A percentile compares a stretch with the other conserved stretches of the same genome.
Evolutionary conservation across 129 eudicot species (phyloP).

Genomic region (Flaveria robusta): DNA sequence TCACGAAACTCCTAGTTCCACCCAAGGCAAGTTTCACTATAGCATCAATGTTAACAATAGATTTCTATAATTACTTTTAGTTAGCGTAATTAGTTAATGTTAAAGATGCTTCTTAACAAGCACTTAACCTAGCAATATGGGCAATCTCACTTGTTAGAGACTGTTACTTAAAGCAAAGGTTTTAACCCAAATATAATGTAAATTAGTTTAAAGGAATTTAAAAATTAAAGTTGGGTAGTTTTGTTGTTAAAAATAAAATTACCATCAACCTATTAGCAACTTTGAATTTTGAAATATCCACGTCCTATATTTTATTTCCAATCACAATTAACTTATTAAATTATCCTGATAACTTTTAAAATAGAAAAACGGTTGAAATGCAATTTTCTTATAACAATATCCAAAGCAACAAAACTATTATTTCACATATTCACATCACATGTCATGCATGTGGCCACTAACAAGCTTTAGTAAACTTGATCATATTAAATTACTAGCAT

Average conservation of each 20-base stretch:
- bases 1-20: too few relatives aligned
- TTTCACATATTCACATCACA: constrained; percentile 14
- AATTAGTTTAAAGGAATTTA: too few relatives aligned
- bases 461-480: constrained; percentile 25
- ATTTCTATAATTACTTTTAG: too few relatives aligned
- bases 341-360: background rate
- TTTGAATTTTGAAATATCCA: background rate
- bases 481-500: constrained; percentile 25
- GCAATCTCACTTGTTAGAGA: too few relatives aligned
- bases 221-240: too few relatives aligned
- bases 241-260: too few relatives aligned
- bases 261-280: background rate
- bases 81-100: background rate
- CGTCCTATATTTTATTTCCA: background rate
- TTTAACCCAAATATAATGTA: too few relatives aligned
- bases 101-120: background rate
- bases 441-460: constrained; percentile 55
- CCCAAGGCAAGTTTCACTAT: too few relatives aligned
- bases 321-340: background rate
- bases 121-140: background rate
- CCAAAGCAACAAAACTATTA: background rate
- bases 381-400: background rate
- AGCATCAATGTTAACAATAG: too few relatives aligned
- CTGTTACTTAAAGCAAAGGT: too few relatives aligned
- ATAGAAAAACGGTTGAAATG: background rate